Evolutionary conservation across 1,284 basidiomycete species (phyloP).

Genomic region (Anthracocystis walkeri): DNA sequence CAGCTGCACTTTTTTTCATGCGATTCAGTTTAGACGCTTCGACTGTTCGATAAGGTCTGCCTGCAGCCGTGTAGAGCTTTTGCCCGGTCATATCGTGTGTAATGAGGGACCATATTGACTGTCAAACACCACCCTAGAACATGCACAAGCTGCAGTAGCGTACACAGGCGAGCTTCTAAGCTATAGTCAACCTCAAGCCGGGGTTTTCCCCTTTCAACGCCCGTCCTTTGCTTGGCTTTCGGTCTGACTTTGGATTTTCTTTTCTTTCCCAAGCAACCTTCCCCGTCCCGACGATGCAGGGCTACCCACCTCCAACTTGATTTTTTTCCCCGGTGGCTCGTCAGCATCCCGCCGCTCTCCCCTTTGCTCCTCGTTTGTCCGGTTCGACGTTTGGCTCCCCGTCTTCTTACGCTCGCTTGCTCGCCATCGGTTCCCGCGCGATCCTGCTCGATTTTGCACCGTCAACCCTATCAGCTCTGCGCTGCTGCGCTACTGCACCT

Average conservation of each 20-base stretch:
- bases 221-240: no score
- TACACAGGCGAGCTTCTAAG: no score
- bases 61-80: no score
- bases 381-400: background rate
- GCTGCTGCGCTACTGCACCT: background rate
- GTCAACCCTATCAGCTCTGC: background rate
- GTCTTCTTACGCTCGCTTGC: slow-evolving; percentile 2
- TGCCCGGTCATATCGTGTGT: no score
- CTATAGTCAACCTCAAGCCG: no score
- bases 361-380: background rate
- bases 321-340: background rate
- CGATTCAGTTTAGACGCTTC: no score
- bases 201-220: no score
- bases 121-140: no score
- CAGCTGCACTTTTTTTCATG: no score
- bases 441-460: background rate
- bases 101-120: no score
- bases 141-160: no score
- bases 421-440: background rate
- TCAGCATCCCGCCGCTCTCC: background rate
- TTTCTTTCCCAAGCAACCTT: background rate
- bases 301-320: background rate
- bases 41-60: no score
- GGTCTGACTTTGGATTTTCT: background rate
- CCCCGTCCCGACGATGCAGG: slow-evolving; percentile 1